A percentile compares a stretch with the other conserved stretches of the same genome.
These are phyloP conservation scores for Ogataea degrootiae DNA, from an alignment of 805 yeast species.

Conservation along the genomic window DNA sequence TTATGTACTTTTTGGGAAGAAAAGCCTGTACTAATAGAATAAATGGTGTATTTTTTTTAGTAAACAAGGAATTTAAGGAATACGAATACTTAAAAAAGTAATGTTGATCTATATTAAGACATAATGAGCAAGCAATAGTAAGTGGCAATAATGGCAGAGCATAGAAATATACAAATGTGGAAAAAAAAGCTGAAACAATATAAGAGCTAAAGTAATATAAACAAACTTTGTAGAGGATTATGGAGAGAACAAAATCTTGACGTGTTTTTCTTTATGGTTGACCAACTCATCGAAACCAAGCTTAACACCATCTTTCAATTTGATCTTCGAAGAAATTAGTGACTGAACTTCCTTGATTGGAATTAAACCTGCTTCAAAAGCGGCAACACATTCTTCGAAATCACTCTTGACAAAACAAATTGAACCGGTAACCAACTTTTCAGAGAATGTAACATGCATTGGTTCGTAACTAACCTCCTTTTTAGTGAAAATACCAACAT, in stretches of 20 bases:
- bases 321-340: constrained; percentile 37
- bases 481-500: constrained; percentile 49
- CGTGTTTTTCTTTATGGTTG: constrained; percentile 39
- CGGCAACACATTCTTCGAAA: constrained; percentile 38
- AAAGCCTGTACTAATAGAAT: too few relatives aligned
- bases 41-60: too few relatives aligned
- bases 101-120: too few relatives aligned
- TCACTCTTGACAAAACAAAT: constrained; percentile 41
- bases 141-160: too few relatives aligned
- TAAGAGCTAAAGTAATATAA: not conserved
- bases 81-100: too few relatives aligned
- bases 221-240: not conserved
- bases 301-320: constrained; percentile 36
- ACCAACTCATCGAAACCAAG: constrained; percentile 39
- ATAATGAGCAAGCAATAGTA: too few relatives aligned
- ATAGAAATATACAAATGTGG: not conserved
- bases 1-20: not conserved
- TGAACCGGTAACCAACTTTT: constrained; percentile 40
- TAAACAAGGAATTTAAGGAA: too few relatives aligned
- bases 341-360: constrained; percentile 30
- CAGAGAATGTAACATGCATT: constrained; percentile 41
- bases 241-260: constrained; percentile 41
- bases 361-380: constrained; percentile 35
- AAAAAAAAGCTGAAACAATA: not conserved
- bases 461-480: constrained; percentile 39